phyloP scores from a whole-genome alignment of 163 green algal genomes.

The Scenedesmus sp. region DNA sequence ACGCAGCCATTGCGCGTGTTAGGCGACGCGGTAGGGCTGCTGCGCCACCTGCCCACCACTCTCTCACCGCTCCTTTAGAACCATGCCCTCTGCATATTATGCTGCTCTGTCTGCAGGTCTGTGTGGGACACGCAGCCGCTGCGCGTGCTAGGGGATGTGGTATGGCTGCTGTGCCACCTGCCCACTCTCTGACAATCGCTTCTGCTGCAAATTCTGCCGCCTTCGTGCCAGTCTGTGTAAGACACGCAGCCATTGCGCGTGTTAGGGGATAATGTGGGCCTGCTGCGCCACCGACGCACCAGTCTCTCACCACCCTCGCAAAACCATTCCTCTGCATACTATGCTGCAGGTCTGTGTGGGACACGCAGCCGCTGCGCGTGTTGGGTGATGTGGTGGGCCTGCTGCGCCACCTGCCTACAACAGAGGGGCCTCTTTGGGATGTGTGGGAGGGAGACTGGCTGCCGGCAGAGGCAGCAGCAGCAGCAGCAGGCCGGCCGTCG shows the following conservation, averaged over 20 bases:
- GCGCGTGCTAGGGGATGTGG: not conserved
- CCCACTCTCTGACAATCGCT: not conserved
- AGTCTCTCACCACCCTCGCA: too few relatives aligned
- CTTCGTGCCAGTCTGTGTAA: not conserved
- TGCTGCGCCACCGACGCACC: not conserved
- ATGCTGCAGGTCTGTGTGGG: slow-evolving; percentile 1
- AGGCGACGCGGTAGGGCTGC: not conserved
- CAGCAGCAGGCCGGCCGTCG: not conserved
- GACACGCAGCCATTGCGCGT: not conserved
- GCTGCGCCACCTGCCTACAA: not conserved
- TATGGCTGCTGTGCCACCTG: not conserved
- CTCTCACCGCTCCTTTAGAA: not conserved
- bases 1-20: not conserved
- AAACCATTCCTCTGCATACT: not conserved
- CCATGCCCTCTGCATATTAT: not conserved
- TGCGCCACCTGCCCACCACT: not conserved
- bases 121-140: not conserved
- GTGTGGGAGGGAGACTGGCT: not conserved
- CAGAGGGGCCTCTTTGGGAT: not conserved
- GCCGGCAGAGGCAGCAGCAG: not conserved
- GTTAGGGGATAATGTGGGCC: not conserved
- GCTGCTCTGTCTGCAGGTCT: not conserved
- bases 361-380: not conserved
- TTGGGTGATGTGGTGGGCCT: not conserved
- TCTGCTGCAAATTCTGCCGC: not conserved